These are phyloP conservation scores for Xylaria polymorpha DNA, from an alignment of 2,329 filamentous ascomycete species.

Conservation along the genomic window DNA sequence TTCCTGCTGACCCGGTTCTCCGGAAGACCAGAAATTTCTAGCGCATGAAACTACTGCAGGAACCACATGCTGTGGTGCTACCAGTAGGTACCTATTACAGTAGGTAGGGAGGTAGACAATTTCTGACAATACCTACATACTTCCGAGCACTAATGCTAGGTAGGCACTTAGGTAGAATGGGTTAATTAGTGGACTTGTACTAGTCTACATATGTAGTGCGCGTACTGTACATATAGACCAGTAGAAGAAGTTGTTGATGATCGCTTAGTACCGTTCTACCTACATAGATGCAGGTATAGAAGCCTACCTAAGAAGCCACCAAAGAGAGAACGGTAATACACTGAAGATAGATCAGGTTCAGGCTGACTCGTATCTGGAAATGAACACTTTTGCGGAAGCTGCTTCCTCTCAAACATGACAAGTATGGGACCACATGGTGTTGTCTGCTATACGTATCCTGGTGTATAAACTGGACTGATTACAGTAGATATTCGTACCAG, in stretches of 20 bases:
- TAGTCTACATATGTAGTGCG: neutral
- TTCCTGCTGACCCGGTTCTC: constrained; percentile 20
- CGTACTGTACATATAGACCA: too few species aligned
- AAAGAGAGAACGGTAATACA: neutral
- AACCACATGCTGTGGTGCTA: constrained; percentile 25
- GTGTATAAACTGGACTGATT: constrained; percentile 3
- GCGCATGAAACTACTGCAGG: constrained; percentile 37
- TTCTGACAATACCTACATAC: neutral
- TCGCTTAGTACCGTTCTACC: neutral
- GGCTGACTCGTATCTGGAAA: constrained; percentile 25
- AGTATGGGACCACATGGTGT: constrained; percentile 9
- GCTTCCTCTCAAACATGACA: constrained; percentile 9
- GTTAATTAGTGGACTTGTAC: neutral
- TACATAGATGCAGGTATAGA: neutral
- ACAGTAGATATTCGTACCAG: neutral
- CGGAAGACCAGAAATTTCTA: constrained; percentile 27
- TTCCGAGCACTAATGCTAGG: neutral
- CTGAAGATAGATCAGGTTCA: neutral
- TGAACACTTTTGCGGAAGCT: constrained; percentile 7
- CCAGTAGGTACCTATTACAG: too few species aligned
- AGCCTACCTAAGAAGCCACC: neutral
- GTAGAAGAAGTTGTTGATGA: neutral
- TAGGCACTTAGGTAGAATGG: constrained; percentile 1
- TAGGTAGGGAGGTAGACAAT: too few species aligned
- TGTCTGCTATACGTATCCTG: neutral